These are phyloP conservation scores for Adiantum capillusveneris DNA, from an alignment of 75 land plant genomes.

Conservation along the genomic window DNA sequence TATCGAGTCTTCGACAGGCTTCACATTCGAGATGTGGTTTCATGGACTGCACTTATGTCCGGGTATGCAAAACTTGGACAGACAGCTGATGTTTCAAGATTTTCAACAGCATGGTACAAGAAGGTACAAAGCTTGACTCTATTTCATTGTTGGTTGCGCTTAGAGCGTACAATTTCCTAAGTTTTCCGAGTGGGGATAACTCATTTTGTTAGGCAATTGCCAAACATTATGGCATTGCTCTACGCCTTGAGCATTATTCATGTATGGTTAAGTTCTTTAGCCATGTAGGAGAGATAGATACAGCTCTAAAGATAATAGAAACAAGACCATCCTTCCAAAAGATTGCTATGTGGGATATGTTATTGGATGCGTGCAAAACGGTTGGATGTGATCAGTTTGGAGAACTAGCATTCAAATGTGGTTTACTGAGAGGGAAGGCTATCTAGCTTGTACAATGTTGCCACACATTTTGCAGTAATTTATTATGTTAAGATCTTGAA, in stretches of 20 bases:
- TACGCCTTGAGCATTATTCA: constrained; percentile 12
- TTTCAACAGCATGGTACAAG: constrained; percentile 21
- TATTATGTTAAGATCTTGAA: too few species aligned
- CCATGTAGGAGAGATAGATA: constrained; percentile 3
- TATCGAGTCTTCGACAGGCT: constrained; percentile 24
- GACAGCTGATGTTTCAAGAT: constrained; percentile 27
- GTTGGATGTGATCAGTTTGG: too few species aligned
- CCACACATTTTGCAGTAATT: too few species aligned
- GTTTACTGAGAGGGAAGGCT: too few species aligned
- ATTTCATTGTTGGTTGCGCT: constrained; percentile 25
- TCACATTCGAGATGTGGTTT: constrained; percentile 28
- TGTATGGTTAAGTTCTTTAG: constrained; percentile 19
- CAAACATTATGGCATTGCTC: constrained; percentile 1
- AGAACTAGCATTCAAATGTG: too few species aligned
- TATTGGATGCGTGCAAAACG: too few species aligned
- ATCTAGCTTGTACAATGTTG: too few species aligned
- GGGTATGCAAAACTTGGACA: constrained; percentile 42
- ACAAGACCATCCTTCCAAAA: too few species aligned
- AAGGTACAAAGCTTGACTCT: constrained; percentile 29
- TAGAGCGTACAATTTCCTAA: constrained; percentile 21
- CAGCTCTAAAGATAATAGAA: too few species aligned
- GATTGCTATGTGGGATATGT: too few species aligned
- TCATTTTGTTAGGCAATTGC: not conserved
- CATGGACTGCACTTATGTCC: constrained; percentile 54
- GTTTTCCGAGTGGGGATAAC: constrained; percentile 1